Evolutionary conservation across 2,329 filamentous ascomycete genomes (phyloP).

Genomic region (Diaporthe amygdali): DNA sequence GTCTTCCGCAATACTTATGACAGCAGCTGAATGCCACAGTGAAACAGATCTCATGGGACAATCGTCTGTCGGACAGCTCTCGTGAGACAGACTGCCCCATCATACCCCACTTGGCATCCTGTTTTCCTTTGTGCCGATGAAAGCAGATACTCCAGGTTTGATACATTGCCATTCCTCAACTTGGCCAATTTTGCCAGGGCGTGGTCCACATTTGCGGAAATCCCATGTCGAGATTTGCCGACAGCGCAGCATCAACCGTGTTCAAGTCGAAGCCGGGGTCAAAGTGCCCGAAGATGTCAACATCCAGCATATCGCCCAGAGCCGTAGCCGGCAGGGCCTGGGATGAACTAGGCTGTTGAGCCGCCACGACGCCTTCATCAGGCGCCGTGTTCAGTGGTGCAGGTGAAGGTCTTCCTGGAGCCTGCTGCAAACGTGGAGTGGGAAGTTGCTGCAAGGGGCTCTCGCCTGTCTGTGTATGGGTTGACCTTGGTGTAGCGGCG

Average conservation of each 20-base stretch:
- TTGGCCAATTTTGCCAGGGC: constrained; percentile 26
- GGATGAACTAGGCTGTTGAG: neutral
- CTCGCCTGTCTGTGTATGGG: neutral
- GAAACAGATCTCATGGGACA: too few species aligned
- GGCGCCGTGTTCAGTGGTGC: neutral
- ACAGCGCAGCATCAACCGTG: constrained; percentile 59
- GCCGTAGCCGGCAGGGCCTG: constrained; percentile 16
- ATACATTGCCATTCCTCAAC: neutral
- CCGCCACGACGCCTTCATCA: neutral
- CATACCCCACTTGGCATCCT: too few species aligned
- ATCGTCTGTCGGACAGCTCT: too few species aligned
- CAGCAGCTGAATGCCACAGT: too few species aligned
- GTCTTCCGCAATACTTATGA: too few species aligned
- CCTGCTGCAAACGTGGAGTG: neutral
- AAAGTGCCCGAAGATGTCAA: constrained; percentile 61
- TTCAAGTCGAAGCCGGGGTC: constrained; percentile 59
- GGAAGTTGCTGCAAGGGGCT: neutral
- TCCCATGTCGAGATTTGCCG: constrained; percentile 60
- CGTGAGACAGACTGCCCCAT: too few species aligned
- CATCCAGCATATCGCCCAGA: constrained; percentile 44
- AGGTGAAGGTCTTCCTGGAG: neutral
- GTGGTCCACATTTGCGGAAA: constrained; percentile 55
- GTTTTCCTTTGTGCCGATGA: too few species aligned
- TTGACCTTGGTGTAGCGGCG: neutral
- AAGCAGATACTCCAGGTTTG: neutral